phyloP scores from a whole-genome alignment of 2,329 filamentous ascomycete genomes.

The Colletotrichum siamense region DNA sequence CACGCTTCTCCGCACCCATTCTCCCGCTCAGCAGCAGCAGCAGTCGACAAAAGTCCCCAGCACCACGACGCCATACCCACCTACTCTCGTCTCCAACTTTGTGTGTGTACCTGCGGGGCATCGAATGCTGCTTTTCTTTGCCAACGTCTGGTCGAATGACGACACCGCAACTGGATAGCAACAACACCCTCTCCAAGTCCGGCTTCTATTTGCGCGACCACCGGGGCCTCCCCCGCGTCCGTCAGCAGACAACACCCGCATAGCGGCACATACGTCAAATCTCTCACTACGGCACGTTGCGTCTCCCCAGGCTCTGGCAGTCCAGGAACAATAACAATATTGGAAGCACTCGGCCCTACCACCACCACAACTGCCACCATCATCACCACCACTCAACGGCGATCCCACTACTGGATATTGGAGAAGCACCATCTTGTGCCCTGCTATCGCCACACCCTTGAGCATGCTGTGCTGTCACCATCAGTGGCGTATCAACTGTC shows the following conservation, averaged over 20 bases:
- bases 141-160: background rate
- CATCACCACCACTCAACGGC: background rate
- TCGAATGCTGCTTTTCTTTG: background rate
- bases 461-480: background rate
- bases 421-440: background rate
- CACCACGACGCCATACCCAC: background rate
- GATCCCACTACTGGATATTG: background rate
- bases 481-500: background rate
- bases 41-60: background rate
- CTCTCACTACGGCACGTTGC: background rate
- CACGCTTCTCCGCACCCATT: background rate
- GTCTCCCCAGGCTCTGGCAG: background rate
- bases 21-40: constrained; percentile 17
- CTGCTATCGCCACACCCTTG: background rate
- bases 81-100: background rate
- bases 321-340: background rate
- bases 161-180: background rate
- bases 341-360: background rate
- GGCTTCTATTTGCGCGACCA: background rate
- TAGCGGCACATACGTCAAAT: background rate
- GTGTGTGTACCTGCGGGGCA: background rate
- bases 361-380: background rate
- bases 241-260: constrained; percentile 2
- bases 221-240: background rate
- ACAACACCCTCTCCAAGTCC: background rate